A percentile compares a stretch with the other conserved stretches of the same genome.
phyloP scores from a whole-genome alignment of 805 yeast genomes.

The Candida odintsovae region DNA sequence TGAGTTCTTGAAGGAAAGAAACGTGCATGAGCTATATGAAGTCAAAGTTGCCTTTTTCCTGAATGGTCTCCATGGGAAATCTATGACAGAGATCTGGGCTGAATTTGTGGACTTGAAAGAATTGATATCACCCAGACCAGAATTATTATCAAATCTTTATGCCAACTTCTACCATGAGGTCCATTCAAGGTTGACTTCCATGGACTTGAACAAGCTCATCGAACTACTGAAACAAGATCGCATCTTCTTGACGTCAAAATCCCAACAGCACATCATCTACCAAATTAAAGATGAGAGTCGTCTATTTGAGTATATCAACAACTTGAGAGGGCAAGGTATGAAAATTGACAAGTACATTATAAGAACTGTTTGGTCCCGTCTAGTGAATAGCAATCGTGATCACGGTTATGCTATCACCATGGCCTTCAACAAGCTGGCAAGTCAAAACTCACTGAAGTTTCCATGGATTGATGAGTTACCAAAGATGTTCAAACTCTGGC shows the following conservation, averaged over 20 bases:
- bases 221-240: conserved; percentile 9
- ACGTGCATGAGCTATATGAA: conserved; percentile 5
- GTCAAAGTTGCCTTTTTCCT: conserved; percentile 7
- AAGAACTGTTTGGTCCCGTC: conserved; percentile 5
- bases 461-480: conserved; percentile 6
- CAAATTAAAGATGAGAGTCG: not conserved
- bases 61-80: not conserved
- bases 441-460: not conserved
- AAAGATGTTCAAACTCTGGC: not conserved
- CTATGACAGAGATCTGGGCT: not conserved
- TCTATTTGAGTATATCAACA: not conserved
- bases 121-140: not conserved
- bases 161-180: conserved; percentile 3
- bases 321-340: not conserved
- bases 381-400: conserved; percentile 1
- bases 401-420: not conserved
- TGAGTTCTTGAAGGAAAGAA: conserved; percentile 6
- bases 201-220: conserved; percentile 8
- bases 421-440: not conserved
- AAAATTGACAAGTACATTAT: conserved; percentile 3
- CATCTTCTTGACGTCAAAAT: not conserved
- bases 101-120: not conserved
- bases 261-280: conserved; percentile 5
- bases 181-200: conserved; percentile 6
- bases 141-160: not conserved